phyloP scores from a whole-genome alignment of 1,139 yeast species.

The Taphrina communis region DNA sequence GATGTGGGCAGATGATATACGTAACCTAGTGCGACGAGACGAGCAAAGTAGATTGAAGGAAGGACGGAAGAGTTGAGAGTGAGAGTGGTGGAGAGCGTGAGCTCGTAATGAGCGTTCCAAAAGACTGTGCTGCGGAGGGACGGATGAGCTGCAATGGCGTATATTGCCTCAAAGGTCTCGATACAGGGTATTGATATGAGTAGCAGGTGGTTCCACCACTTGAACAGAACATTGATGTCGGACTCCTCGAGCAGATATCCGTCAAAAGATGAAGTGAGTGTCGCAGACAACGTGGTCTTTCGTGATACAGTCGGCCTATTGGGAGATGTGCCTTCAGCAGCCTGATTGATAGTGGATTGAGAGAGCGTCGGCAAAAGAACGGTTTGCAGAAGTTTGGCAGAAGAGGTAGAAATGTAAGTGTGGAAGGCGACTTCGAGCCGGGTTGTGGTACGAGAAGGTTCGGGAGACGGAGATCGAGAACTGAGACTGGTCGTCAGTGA shows the following conservation, averaged over 20 bases:
- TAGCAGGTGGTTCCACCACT: conserved; percentile 39
- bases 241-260: conserved; percentile 28
- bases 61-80: conserved; percentile 7
- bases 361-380: conserved; percentile 28
- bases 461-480: conserved; percentile 39
- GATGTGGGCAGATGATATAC: conserved; percentile 26
- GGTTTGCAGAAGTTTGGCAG: conserved; percentile 28
- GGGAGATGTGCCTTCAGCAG: not conserved
- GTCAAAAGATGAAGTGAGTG: conserved; percentile 7
- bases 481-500: conserved; percentile 23
- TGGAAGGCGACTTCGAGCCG: conserved; percentile 35
- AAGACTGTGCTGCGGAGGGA: conserved; percentile 16
- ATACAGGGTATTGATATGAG: conserved; percentile 24
- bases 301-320: not conserved
- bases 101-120: conserved; percentile 37
- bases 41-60: conserved; percentile 20
- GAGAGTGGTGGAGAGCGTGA: conserved; percentile 33
- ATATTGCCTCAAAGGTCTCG: conserved; percentile 22
- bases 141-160: conserved; percentile 35
- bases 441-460: conserved; percentile 8
- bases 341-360: not conserved
- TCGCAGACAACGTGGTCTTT: conserved; percentile 4
- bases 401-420: conserved; percentile 16
- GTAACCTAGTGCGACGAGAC: conserved; percentile 30
- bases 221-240: conserved; percentile 35